phyloP scores from a whole-genome alignment of 2,329 filamentous ascomycete genomes.

The Didymella keratinophila region DNA sequence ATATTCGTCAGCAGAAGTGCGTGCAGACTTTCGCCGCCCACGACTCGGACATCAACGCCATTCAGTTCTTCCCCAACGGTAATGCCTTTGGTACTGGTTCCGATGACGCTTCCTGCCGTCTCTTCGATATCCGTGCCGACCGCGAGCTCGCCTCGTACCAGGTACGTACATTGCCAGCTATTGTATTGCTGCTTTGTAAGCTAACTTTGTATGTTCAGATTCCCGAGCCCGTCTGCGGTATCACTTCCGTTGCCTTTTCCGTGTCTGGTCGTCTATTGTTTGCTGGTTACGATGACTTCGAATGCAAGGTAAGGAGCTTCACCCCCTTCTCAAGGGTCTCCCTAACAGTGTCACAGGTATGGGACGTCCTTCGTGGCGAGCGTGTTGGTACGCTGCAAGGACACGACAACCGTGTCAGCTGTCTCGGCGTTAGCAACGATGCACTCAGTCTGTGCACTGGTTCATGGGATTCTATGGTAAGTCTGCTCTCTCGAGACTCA shows the following conservation, averaged over 20 bases:
- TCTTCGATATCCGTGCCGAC: slow-evolving; percentile 98
- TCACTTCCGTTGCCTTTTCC: slow-evolving; percentile 97
- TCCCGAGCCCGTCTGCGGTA: slow-evolving; percentile 95
- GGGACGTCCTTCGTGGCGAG: slow-evolving; percentile 95
- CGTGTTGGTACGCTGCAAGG: slow-evolving; percentile 96
- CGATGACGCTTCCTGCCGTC: slow-evolving; percentile 94
- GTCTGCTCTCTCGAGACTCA: slow-evolving; percentile 50
- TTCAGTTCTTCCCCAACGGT: slow-evolving; percentile 98
- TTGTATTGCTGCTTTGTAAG: slow-evolving; percentile 20
- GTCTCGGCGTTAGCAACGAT: slow-evolving; percentile 97
- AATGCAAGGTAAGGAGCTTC: slow-evolving; percentile 85
- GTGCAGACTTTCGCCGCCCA: slow-evolving; percentile 98
- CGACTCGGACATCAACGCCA: slow-evolving; percentile 99
- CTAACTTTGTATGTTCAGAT: slow-evolving; percentile 67
- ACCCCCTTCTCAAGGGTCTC: not conserved
- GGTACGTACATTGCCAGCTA: slow-evolving; percentile 32
- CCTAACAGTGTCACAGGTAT: slow-evolving; percentile 72
- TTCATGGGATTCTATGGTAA: slow-evolving; percentile 98
- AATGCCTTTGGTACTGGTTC: slow-evolving; percentile 98
- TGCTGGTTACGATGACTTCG: slow-evolving; percentile 97
- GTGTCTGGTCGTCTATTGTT: slow-evolving; percentile 95
- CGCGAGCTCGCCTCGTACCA: slow-evolving; percentile 74
- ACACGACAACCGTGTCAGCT: slow-evolving; percentile 99
- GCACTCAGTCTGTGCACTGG: slow-evolving; percentile 99
- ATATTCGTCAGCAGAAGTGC: slow-evolving; percentile 96